Evolutionary conservation across 495 filamentous ascomycete genomes (phyloP).

Genomic region (Hypoxylon crocopeplum): DNA sequence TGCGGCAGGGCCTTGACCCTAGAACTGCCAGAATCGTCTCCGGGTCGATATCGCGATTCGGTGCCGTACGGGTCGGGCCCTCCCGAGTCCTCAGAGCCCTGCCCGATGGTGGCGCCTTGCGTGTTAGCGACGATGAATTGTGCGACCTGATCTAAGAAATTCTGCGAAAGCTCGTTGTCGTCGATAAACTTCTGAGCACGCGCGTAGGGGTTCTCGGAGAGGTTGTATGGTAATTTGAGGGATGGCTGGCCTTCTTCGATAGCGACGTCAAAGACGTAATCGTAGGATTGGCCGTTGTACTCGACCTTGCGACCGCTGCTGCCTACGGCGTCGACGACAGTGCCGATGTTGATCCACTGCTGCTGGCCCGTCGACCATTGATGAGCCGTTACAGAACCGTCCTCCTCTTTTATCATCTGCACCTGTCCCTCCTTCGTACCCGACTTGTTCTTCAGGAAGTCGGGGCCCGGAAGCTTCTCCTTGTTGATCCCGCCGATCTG

Average conservation of each 20-base stretch:
- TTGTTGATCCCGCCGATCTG: slow-evolving; percentile 81
- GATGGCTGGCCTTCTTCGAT: slow-evolving; percentile 95
- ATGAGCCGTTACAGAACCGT: slow-evolving; percentile 81
- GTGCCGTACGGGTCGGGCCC: slow-evolving; percentile 76
- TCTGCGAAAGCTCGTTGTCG: slow-evolving; percentile 88
- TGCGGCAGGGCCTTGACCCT: slow-evolving; percentile 76
- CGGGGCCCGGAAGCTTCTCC: slow-evolving; percentile 83
- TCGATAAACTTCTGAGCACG: slow-evolving; percentile 89
- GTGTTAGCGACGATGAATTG: slow-evolving; percentile 93
- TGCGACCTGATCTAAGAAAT: slow-evolving; percentile 90
- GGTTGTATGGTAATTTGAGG: slow-evolving; percentile 92
- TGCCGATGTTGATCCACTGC: slow-evolving; percentile 86
- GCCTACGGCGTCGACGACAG: slow-evolving; percentile 87
- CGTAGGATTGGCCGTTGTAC: slow-evolving; percentile 87
- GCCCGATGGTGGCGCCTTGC: slow-evolving; percentile 79
- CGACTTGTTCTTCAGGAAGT: slow-evolving; percentile 78
- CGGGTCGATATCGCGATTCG: slow-evolving; percentile 79
- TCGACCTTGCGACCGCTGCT: slow-evolving; percentile 75
- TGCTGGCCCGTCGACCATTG: slow-evolving; percentile 72
- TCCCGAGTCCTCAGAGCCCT: slow-evolving; percentile 47
- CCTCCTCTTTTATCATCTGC: slow-evolving; percentile 81
- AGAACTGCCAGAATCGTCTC: slow-evolving; percentile 47
- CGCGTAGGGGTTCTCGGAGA: slow-evolving; percentile 91
- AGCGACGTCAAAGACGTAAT: slow-evolving; percentile 98
- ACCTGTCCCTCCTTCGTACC: slow-evolving; percentile 95